Evolutionary conservation across 192 early-diverging fungal genomes (phyloP).

Genomic region (Helicostylum pulchrum): DNA sequence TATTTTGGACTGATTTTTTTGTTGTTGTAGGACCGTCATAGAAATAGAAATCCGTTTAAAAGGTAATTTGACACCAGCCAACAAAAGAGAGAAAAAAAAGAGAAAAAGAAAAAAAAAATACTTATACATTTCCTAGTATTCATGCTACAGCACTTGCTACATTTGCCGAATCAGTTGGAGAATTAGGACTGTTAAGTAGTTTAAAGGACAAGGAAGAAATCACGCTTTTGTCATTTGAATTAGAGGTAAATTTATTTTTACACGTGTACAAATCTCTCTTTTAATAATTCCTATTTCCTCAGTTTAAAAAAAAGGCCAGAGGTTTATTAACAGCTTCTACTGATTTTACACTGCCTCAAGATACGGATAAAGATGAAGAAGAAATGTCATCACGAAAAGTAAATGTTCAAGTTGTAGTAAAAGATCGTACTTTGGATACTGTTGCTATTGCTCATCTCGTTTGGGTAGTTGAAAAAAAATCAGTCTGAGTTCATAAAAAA

Average conservation of each 20-base stretch:
- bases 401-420: conserved; percentile 41
- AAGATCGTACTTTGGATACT: conserved; percentile 44
- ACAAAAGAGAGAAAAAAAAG: background rate
- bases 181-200: conserved; percentile 42
- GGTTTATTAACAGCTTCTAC: conserved; percentile 39
- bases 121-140: conserved; percentile 25
- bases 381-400: background rate
- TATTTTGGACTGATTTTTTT: background rate
- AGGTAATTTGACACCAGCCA: conserved; percentile 18
- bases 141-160: conserved; percentile 50
- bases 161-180: conserved; percentile 54
- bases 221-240: conserved; percentile 43
- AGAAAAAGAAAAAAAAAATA: background rate
- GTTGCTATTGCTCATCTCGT: conserved; percentile 45
- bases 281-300: background rate
- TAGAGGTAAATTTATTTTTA: conserved; percentile 39
- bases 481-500: conserved; percentile 3
- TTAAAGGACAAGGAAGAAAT: conserved; percentile 40
- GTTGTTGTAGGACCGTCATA: conserved; percentile 40
- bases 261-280: background rate
- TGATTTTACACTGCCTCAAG: conserved; percentile 18
- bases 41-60: conserved; percentile 47
- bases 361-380: conserved; percentile 2
- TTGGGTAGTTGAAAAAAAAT: conserved; percentile 42
- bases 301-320: conserved; percentile 43